A percentile compares a stretch with the other conserved stretches of the same genome.
Evolutionary conservation across 2,329 filamentous ascomycete genomes (phyloP).

Genomic region (Penicillium olsonii): DNA sequence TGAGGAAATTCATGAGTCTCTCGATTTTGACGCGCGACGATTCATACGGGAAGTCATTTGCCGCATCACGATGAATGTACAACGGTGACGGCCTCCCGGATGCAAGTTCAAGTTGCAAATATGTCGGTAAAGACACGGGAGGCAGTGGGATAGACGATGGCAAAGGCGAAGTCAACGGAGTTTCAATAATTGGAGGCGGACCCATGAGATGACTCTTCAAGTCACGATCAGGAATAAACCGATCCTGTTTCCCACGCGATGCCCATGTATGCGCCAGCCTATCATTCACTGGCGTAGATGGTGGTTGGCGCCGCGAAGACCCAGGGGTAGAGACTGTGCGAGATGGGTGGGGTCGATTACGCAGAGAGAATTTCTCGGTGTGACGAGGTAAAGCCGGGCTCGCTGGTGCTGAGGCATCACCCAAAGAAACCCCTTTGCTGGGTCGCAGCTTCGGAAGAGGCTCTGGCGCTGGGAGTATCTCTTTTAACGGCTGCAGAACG

Average conservation of each 20-base stretch:
- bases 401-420: slow-evolving; percentile 26
- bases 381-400: slow-evolving; percentile 20
- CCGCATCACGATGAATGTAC: slow-evolving; percentile 62
- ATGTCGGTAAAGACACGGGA: slow-evolving; percentile 64
- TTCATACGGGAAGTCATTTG: slow-evolving; percentile 75
- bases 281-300: slow-evolving; percentile 32
- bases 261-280: slow-evolving; percentile 35
- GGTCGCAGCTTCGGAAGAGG: slow-evolving; percentile 24
- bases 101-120: slow-evolving; percentile 66
- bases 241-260: slow-evolving; percentile 37
- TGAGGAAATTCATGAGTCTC: slow-evolving; percentile 82
- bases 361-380: slow-evolving; percentile 20
- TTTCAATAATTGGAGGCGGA: slow-evolving; percentile 31
- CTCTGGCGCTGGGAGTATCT: slow-evolving; percentile 25
- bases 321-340: slow-evolving; percentile 42
- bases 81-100: slow-evolving; percentile 62
- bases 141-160: slow-evolving; percentile 60
- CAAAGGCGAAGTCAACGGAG: slow-evolving; percentile 47
- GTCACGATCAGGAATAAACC: slow-evolving; percentile 35
- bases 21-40: slow-evolving; percentile 91
- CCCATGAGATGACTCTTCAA: slow-evolving; percentile 29
- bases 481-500: slow-evolving; percentile 27
- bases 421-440: slow-evolving; percentile 27
- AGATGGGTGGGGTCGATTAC: slow-evolving; percentile 34
- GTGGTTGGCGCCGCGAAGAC: slow-evolving; percentile 31